Conservation (phyloP, 805 yeast species). For the Saturnispora bothae region DNA sequence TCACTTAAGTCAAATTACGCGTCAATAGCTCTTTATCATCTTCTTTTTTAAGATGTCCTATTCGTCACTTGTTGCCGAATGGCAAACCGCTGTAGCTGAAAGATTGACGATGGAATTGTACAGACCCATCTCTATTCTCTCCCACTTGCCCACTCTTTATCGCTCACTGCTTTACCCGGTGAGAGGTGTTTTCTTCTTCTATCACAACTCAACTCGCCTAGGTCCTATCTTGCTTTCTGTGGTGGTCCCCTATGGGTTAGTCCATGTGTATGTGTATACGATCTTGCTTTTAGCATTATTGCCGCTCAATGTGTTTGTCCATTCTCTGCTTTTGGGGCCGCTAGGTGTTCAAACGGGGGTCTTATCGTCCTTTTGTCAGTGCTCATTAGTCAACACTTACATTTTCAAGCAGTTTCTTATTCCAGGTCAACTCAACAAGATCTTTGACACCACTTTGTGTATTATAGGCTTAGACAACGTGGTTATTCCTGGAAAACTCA, state of each 20-base stretch:
- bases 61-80: conserved; percentile 3
- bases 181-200: conserved; percentile 21
- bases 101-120: conserved; percentile 16
- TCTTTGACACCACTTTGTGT: conserved; percentile 23
- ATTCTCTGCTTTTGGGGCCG: conserved; percentile 20
- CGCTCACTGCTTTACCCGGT: conserved; percentile 17
- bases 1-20: neutral
- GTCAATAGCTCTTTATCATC: neutral
- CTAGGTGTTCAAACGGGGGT: conserved; percentile 20
- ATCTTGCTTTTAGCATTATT: conserved; percentile 15
- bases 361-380: conserved; percentile 20
- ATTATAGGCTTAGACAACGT: conserved; percentile 19
- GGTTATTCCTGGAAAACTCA: conserved; percentile 27
- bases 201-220: conserved; percentile 16
- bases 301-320: conserved; percentile 18
- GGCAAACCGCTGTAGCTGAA: conserved; percentile 10
- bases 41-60: neutral
- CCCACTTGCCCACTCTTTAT: conserved; percentile 12
- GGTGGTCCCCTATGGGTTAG: conserved; percentile 17
- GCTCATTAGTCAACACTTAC: conserved; percentile 18
- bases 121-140: conserved; percentile 16
- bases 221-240: conserved; percentile 21
- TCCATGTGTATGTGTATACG: conserved; percentile 15
- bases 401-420: conserved; percentile 19
- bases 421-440: conserved; percentile 18